These are phyloP conservation scores for Chytriomyces hyalinus DNA, from an alignment of 192 early-diverging fungal genomes.

Conservation along the genomic window DNA sequence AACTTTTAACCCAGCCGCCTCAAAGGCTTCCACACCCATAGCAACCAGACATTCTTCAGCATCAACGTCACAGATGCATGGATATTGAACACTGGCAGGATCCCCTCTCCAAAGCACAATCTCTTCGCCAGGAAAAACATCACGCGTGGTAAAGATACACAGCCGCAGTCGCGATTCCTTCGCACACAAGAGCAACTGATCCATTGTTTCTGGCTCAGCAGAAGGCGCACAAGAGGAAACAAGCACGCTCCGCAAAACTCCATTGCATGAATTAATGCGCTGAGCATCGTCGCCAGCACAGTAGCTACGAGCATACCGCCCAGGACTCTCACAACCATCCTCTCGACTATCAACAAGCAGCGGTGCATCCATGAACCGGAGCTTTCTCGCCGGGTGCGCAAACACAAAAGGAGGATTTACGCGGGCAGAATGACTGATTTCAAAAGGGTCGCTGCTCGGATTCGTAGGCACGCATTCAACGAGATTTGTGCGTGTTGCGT, in stretches of 20 bases:
- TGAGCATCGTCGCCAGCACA: slow-evolving; percentile 35
- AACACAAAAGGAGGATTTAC: slow-evolving; percentile 46
- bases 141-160: slow-evolving; percentile 40
- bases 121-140: slow-evolving; percentile 39
- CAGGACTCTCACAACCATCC: slow-evolving; percentile 30
- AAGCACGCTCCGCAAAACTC: slow-evolving; percentile 37
- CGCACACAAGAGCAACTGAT: background rate
- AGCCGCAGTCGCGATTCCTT: slow-evolving; percentile 37
- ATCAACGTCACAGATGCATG: slow-evolving; percentile 43
- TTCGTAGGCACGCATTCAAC: background rate
- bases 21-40: background rate
- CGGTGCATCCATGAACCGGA: background rate
- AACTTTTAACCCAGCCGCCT: background rate
- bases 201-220: slow-evolving; percentile 29
- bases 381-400: slow-evolving; percentile 26
- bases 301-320: slow-evolving; percentile 43
- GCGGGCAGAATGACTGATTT: background rate
- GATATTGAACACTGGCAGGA: slow-evolving; percentile 26
- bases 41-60: slow-evolving; percentile 27
- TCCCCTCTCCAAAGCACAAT: slow-evolving; percentile 38
- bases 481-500: background rate
- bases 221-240: slow-evolving; percentile 16
- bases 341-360: slow-evolving; percentile 50
- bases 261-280: slow-evolving; percentile 37
- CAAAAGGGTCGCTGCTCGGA: background rate